Base-by-base conservation (phyloP, 2,329 filamentous ascomycete species). In the Furcasterigmium sp. region DNA sequence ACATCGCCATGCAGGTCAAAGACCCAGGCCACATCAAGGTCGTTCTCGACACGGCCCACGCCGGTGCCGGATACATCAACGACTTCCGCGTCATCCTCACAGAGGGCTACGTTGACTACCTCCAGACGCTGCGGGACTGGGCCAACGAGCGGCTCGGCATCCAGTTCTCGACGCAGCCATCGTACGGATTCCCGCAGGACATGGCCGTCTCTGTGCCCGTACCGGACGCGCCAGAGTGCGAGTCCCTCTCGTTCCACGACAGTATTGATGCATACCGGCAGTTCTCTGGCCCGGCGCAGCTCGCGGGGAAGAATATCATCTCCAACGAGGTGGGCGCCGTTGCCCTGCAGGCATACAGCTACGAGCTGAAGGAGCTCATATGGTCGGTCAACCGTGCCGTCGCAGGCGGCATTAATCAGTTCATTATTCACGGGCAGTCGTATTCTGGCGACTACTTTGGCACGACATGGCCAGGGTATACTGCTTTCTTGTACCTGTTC, bases 401-500 rank as follows among this genome's bases (percentile, higher is more conserved):
- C 35, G 61, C 62, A 1, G 70, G 61, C 4, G 63, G 62, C 2
- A 55, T 73, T 15, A 74, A 69, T 30, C 60, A 67, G 34, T 52
- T 68, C 29, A 61, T 75, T 5, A 50, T 73, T 7, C 72, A 76
- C 45, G 71, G 70, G 0, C 57, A 57, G 37, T 52, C 68, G 0
- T 70, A 67, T 39, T 60, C 61, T 0, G 65, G 63, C 2, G 49
- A 62, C 5, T 74, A 73, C 41, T 52, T 53, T 0, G 23, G 23
- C 23, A 74, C 72, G 1, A 73, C 72, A 0, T 76, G 72, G 71
- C 72, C 72, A 0, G 68, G 66, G 0, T 71, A 63, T 40, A 65
- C 64, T 1, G 59, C 69, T 0, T 74, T 75, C 44, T 45, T 41
- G 7, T 75, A 69, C 46, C 36, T 56, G 0, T 72, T 66, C 43